These are phyloP conservation scores for Hevea brasiliensis DNA, from an alignment of 345 rosid species.

Conservation along the genomic window DNA sequence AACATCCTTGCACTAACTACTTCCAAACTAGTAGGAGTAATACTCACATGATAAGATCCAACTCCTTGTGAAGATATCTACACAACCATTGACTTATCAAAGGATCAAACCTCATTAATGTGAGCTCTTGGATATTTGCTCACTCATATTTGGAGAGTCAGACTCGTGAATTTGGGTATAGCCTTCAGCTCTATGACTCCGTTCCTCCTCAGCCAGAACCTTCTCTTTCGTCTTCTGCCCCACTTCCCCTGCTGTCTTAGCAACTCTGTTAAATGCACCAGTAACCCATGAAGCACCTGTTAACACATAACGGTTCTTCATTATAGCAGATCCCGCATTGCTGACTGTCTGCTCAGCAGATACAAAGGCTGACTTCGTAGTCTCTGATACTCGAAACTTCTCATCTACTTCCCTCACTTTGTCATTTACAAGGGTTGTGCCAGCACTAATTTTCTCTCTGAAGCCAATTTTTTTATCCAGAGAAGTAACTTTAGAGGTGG, in stretches of 20 bases:
- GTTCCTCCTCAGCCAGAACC: slow-evolving; percentile 55
- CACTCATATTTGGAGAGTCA: slow-evolving; percentile 14
- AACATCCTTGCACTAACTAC: neutral
- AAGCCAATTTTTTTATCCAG: slow-evolving; percentile 30
- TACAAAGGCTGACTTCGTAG: slow-evolving; percentile 27
- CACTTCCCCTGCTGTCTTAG: slow-evolving; percentile 28
- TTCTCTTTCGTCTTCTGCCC: slow-evolving; percentile 34
- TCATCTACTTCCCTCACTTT: slow-evolving; percentile 32
- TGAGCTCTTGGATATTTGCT: slow-evolving; percentile 1
- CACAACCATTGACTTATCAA: neutral
- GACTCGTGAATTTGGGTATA: slow-evolving; percentile 35
- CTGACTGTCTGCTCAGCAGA: slow-evolving; percentile 28
- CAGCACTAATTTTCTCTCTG: slow-evolving; percentile 23
- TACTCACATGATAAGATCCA: neutral
- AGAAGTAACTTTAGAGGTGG: slow-evolving; percentile 23
- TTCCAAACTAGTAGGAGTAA: neutral
- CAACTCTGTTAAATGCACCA: slow-evolving; percentile 24
- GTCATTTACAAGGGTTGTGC: slow-evolving; percentile 22
- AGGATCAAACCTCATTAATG: neutral
- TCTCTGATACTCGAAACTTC: slow-evolving; percentile 28
- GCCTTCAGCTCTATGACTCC: slow-evolving; percentile 37
- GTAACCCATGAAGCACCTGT: slow-evolving; percentile 32
- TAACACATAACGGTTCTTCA: slow-evolving; percentile 30
- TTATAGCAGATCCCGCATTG: slow-evolving; percentile 29
- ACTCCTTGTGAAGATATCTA: neutral